These are phyloP conservation scores for Acorus calamus DNA, from an alignment of 106 monocot genomes.

Conservation along the genomic window DNA sequence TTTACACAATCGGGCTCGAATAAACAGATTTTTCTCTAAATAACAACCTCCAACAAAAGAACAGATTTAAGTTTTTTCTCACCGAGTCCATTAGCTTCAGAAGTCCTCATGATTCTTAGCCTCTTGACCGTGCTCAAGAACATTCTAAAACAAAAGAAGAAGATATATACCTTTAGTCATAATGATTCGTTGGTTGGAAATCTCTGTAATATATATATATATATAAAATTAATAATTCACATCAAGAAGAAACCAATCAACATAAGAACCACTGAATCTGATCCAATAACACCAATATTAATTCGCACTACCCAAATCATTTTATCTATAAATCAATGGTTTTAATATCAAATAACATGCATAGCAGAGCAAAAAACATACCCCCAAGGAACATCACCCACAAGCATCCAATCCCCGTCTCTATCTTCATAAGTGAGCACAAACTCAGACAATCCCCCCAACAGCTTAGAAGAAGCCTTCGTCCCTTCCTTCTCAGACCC, in stretches of 20 bases:
- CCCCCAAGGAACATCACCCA: slow-evolving; percentile 21
- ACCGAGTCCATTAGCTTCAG: slow-evolving; percentile 63
- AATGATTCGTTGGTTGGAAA: too few relatives aligned
- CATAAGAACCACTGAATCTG: too few relatives aligned
- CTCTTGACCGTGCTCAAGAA: slow-evolving; percentile 69
- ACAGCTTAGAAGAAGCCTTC: slow-evolving; percentile 11
- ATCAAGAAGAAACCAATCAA: too few relatives aligned
- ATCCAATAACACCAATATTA: too few relatives aligned
- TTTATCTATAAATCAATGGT: too few relatives aligned
- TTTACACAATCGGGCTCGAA: too few relatives aligned
- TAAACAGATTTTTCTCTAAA: too few relatives aligned
- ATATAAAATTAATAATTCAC: too few relatives aligned
- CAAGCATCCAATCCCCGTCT: slow-evolving; percentile 23
- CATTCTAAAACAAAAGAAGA: slow-evolving; percentile 30
- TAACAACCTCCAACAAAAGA: too few relatives aligned
- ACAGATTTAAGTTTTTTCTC: slow-evolving; percentile 4
- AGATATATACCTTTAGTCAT: too few relatives aligned
- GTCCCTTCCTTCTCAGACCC: neutral
- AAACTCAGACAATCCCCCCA: slow-evolving; percentile 13
- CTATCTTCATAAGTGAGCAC: slow-evolving; percentile 21
- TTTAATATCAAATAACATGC: neutral
- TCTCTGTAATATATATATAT: too few relatives aligned
- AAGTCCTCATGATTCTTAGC: slow-evolving; percentile 83
- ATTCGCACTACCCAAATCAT: too few relatives aligned
- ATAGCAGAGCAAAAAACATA: slow-evolving; percentile 1